A percentile compares a stretch with the other conserved stretches of the same genome.
Conservation (phyloP, 2,329 filamentous ascomycete species). For the Exophiala bonariae region DNA sequence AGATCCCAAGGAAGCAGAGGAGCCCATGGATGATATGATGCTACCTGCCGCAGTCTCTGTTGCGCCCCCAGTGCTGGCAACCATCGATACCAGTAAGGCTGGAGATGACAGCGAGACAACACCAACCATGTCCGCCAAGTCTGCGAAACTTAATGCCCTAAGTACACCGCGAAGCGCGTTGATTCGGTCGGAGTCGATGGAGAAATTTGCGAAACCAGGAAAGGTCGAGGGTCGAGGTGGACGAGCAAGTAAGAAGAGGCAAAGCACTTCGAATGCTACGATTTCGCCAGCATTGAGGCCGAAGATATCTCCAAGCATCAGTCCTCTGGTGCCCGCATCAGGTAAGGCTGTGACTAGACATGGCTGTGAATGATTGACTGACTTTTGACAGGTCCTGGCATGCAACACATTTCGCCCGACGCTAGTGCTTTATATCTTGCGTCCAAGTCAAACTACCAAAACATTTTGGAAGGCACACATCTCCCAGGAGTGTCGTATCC, state of each 20-base stretch:
- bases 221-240: conserved; percentile 30
- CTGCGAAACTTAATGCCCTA: conserved; percentile 62
- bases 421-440: conserved; percentile 74
- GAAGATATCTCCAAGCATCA: conserved; percentile 90
- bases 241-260: conserved; percentile 66
- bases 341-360: conserved; percentile 47
- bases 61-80: conserved; percentile 48
- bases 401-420: conserved; percentile 53
- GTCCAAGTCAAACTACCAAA: conserved; percentile 97
- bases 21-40: conserved; percentile 64
- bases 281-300: conserved; percentile 84
- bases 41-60: conserved; percentile 66
- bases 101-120: conserved; percentile 51
- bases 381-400: conserved; percentile 19
- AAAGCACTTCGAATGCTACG: conserved; percentile 70
- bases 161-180: conserved; percentile 32
- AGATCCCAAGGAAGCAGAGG: conserved; percentile 47
- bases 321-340: conserved; percentile 76
- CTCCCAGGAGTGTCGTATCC: conserved; percentile 90
- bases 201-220: conserved; percentile 36
- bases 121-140: conserved; percentile 63
- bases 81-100: conserved; percentile 47
- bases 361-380: conserved; percentile 24
- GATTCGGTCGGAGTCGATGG: conserved; percentile 35
- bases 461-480: conserved; percentile 89